Evolutionary conservation across 768 basidiomycete species (phyloP).

Genomic region (Tylopilus balloui): DNA sequence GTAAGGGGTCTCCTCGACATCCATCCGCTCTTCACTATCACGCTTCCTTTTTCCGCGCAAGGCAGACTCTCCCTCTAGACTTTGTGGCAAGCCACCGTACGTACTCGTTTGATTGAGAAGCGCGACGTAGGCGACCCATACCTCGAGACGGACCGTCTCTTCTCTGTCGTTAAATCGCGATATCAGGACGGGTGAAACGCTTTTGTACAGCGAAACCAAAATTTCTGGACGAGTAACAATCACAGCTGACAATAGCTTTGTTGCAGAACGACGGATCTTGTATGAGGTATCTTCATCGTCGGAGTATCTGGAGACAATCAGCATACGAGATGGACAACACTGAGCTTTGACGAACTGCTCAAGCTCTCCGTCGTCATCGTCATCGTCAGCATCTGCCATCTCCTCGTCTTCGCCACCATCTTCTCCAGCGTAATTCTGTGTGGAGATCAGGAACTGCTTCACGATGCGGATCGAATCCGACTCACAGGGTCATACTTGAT

Average conservation of each 20-base stretch:
- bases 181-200: slow-evolving; percentile 84
- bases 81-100: slow-evolving; percentile 63
- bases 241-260: slow-evolving; percentile 81
- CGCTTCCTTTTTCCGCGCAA: slow-evolving; percentile 69
- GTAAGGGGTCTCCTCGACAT: slow-evolving; percentile 69
- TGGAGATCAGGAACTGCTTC: slow-evolving; percentile 8
- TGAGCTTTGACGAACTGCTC: slow-evolving; percentile 54
- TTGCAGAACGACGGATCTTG: slow-evolving; percentile 92
- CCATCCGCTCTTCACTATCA: slow-evolving; percentile 69
- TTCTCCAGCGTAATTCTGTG: slow-evolving; percentile 70
- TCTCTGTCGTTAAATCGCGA: slow-evolving; percentile 93
- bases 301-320: slow-evolving; percentile 60
- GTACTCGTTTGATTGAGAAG: slow-evolving; percentile 82
- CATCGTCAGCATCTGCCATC: slow-evolving; percentile 56
- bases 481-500: slow-evolving; percentile 91
- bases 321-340: not conserved
- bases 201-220: slow-evolving; percentile 70
- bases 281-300: slow-evolving; percentile 99
- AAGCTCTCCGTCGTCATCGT: slow-evolving; percentile 78
- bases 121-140: slow-evolving; percentile 81
- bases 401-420: slow-evolving; percentile 62
- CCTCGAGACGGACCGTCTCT: slow-evolving; percentile 87
- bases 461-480: not conserved
- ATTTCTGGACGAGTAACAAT: slow-evolving; percentile 90
- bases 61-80: slow-evolving; percentile 44